phyloP scores from a whole-genome alignment of 2,329 filamentous ascomycete genomes.

The Zasmidium angulare region DNA sequence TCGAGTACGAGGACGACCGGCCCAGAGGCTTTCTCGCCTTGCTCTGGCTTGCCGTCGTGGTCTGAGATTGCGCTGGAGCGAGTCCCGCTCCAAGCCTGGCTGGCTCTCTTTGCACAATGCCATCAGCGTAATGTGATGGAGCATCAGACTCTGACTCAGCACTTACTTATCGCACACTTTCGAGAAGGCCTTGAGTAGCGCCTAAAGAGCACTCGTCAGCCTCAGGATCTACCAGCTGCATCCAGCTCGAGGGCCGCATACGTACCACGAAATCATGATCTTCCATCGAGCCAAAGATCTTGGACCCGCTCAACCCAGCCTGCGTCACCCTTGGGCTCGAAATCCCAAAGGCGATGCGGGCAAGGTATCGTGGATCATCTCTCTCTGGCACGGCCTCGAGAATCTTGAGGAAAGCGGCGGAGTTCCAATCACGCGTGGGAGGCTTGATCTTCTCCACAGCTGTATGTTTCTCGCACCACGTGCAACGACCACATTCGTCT shows the following conservation, averaged over 20 bases:
- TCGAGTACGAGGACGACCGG: neutral
- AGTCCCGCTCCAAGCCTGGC: neutral
- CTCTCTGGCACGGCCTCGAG: constrained; percentile 47
- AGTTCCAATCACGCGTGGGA: constrained; percentile 42
- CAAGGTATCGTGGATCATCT: constrained; percentile 60
- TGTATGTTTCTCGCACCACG: constrained; percentile 43
- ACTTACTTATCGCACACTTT: constrained; percentile 22
- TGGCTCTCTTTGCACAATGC: neutral
- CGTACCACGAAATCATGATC: constrained; percentile 55
- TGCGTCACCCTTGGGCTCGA: constrained; percentile 55
- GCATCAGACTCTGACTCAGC: neutral
- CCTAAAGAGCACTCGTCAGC: constrained; percentile 12
- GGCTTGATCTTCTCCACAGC: constrained; percentile 40
- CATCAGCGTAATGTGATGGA: constrained; percentile 22
- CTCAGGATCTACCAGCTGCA: neutral
- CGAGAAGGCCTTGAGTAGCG: constrained; percentile 21
- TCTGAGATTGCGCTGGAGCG: neutral
- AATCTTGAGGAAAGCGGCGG: constrained; percentile 43
- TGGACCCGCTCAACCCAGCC: constrained; percentile 48
- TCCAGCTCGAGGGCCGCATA: neutral
- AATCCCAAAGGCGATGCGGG: constrained; percentile 63
- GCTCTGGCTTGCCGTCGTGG: neutral
- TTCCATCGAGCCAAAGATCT: constrained; percentile 55
- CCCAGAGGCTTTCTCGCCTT: neutral
- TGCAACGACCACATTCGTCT: constrained; percentile 53